These are phyloP conservation scores for Aegilops tauschii DNA, from an alignment of 176 grass and related monocot species.

Conservation along the genomic window DNA sequence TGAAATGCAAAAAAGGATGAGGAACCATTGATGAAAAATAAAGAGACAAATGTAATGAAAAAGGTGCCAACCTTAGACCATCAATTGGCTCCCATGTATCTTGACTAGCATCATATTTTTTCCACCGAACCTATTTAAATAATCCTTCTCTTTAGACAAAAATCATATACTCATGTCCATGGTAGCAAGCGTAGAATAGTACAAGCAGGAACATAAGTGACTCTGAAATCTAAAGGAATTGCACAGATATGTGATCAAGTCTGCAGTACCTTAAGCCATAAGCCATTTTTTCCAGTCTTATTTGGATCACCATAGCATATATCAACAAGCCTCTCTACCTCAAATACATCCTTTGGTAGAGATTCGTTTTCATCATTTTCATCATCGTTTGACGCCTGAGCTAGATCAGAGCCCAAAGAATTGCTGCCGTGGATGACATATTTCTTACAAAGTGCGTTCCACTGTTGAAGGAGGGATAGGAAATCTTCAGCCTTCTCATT, in stretches of 20 bases:
- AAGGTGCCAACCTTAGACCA: constrained; percentile 44
- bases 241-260: neutral
- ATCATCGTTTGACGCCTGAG: constrained; percentile 26
- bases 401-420: neutral
- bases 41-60: neutral
- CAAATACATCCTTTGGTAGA: constrained; percentile 40
- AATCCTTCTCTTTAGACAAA: neutral
- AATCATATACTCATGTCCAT: neutral
- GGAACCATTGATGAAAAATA: neutral
- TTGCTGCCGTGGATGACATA: constrained; percentile 27
- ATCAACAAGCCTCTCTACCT: constrained; percentile 51
- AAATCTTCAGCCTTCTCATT: constrained; percentile 71
- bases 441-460: constrained; percentile 44
- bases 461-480: constrained; percentile 51
- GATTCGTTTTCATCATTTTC: neutral
- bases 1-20: constrained; percentile 27
- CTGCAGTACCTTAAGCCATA: constrained; percentile 57
- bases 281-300: constrained; percentile 27
- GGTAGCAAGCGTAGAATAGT: neutral
- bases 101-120: constrained; percentile 42
- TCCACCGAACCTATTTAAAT: constrained; percentile 54
- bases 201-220: neutral
- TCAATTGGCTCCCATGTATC: constrained; percentile 73
- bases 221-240: neutral
- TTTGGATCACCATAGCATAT: constrained; percentile 59